These are phyloP conservation scores for Tylopilus sp. DNA, from an alignment of 1,284 basidiomycete species.

Conservation along the genomic window DNA sequence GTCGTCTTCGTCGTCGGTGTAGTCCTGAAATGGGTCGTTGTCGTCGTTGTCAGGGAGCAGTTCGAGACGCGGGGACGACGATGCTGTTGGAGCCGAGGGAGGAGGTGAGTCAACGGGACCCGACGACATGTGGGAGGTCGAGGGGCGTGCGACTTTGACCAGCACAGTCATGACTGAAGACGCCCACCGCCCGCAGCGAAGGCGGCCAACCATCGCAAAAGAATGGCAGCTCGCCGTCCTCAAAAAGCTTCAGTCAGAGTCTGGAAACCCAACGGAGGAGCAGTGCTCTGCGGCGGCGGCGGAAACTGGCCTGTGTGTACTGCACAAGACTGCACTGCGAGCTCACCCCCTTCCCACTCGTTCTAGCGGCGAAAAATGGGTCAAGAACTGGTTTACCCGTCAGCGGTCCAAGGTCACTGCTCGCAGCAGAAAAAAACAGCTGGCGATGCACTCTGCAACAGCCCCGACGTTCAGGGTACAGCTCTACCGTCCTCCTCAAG, in stretches of 20 bases:
- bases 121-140: conserved; percentile 18
- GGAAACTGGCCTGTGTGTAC: conserved; percentile 33
- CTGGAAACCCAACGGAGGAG: conserved; percentile 21
- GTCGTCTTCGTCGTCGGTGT: conserved; percentile 44
- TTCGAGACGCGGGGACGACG: conserved; percentile 53
- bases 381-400: conserved; percentile 31
- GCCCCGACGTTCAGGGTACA: conserved; percentile 19
- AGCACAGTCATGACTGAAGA: not conserved
- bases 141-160: conserved; percentile 21
- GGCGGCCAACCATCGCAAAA: conserved; percentile 20
- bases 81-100: conserved; percentile 14
- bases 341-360: conserved; percentile 1
- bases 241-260: conserved; percentile 22
- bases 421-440: conserved; percentile 10
- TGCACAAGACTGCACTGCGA: conserved; percentile 1
- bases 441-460: not conserved
- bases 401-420: conserved; percentile 25
- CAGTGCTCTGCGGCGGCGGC: conserved; percentile 21
- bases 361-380: conserved; percentile 27
- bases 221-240: conserved; percentile 33
- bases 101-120: conserved; percentile 12
- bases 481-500: not conserved
- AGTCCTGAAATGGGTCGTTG: conserved; percentile 44
- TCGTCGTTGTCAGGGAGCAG: conserved; percentile 53
- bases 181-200: conserved; percentile 1